Conservation (phyloP, 768 basidiomycete species). For the Termitomyces sp. region DNA sequence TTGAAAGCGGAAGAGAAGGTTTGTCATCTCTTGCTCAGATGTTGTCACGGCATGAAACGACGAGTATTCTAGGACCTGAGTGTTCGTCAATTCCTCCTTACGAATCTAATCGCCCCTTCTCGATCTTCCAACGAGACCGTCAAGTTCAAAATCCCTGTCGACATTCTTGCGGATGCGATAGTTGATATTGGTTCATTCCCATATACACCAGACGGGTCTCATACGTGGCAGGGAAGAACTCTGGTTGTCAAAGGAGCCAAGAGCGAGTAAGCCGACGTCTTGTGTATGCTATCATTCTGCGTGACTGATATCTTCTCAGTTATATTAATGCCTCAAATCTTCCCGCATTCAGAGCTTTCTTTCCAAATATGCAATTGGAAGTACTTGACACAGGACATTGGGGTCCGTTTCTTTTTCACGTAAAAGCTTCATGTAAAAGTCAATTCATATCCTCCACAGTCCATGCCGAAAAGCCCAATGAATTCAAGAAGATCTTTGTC, state of each 20-base stretch:
- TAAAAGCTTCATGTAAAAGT: background rate
- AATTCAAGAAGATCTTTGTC: conserved; percentile 34
- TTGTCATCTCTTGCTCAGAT: background rate
- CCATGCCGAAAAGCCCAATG: conserved; percentile 67
- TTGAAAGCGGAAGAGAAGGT: conserved; percentile 59
- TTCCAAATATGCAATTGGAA: conserved; percentile 59
- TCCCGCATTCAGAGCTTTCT: conserved; percentile 53
- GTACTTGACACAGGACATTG: conserved; percentile 73
- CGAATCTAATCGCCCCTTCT: conserved; percentile 44
- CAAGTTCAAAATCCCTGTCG: conserved; percentile 40
- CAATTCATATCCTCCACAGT: conserved; percentile 31
- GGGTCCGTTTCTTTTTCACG: conserved; percentile 44
- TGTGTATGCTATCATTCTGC: background rate
- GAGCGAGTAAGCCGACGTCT: conserved; percentile 47
- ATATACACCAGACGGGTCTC: conserved; percentile 32
- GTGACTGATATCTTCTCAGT: conserved; percentile 23
- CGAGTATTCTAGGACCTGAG: conserved; percentile 44
- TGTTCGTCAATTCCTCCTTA: conserved; percentile 73
- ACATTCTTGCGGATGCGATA: conserved; percentile 52
- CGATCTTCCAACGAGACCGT: conserved; percentile 18
- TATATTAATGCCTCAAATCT: conserved; percentile 69
- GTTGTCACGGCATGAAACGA: background rate
- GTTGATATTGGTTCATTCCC: conserved; percentile 70
- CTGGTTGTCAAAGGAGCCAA: conserved; percentile 71
- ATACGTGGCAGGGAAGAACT: conserved; percentile 28